Evolutionary conservation across 2,329 filamentous ascomycete genomes (phyloP), one percentile per base, ranked within the genome.

Genomic region (Apiospora arundinis): DNA sequence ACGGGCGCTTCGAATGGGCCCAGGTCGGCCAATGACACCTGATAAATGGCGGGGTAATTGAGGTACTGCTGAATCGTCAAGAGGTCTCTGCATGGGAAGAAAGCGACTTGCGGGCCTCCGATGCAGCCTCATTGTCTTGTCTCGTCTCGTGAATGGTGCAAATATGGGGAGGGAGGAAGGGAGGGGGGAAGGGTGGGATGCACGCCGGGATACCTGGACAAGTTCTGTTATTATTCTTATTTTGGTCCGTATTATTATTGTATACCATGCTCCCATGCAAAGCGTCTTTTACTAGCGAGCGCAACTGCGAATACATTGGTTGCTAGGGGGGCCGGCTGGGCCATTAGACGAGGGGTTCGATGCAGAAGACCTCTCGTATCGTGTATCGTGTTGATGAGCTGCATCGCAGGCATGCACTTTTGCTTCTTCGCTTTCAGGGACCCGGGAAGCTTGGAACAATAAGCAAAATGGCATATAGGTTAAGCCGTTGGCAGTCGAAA

Each of bases 1-100:
- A n/a, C 52, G 52, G 56, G 56, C 56, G 56, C 56, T 63, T 63
- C 56, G 56, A 40, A 40, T 63, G 56, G 56, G 56, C 56, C 56
- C 32, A 63, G 56, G 56, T 63, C 56, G 56, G 28, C 32, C 56
- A 63, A 40, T 63, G 56, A 63, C 56, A 37, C 21, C 56, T 37
- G 56, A 63, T 11, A 63, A 40, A 63, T 63, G 56, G 56, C 56
- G 56, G 56, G 56, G 56, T 63, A 63, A 63, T 52, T 48, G 46
- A 21, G n/a, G 49, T 14, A 25, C 49, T 52, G 49, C 49, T 56
- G 52, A 56, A 56, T 56, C 52, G 52, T 56, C 52, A 56, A 56
- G 25, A 56, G 23, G 18, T 52, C 16, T 28, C 25, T 56, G 52
- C 52, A 60, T 60, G 28, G 52, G 32, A 32, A 60, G 37, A 25